These are phyloP conservation scores for Clonostachys chloroleuca DNA, from an alignment of 2,329 filamentous ascomycete genomes.

Conservation along the genomic window DNA sequence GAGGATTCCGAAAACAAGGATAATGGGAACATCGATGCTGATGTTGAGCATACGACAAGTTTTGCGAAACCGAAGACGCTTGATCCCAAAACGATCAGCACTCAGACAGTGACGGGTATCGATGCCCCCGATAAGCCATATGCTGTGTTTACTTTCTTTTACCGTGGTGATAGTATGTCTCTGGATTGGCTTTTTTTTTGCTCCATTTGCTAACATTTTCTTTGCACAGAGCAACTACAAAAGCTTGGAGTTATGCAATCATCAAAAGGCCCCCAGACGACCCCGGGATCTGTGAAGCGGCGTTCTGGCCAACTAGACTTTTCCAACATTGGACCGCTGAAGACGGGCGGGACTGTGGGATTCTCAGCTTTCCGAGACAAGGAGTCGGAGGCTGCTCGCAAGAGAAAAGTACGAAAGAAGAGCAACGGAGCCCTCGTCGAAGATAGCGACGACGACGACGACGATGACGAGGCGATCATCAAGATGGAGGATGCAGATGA, in stretches of 20 bases:
- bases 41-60: conserved; percentile 94
- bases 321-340: conserved; percentile 76
- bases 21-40: conserved; percentile 60
- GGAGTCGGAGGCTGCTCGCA: conserved; percentile 51
- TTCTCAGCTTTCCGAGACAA: conserved; percentile 84
- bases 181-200: background rate
- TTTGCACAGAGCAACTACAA: conserved; percentile 72
- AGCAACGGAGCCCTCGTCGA: conserved; percentile 62
- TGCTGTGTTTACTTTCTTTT: conserved; percentile 96
- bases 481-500: conserved; percentile 44
- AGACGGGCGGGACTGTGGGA: conserved; percentile 81
- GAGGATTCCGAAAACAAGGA: conserved; percentile 50
- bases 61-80: conserved; percentile 95
- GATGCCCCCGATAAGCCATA: conserved; percentile 95
- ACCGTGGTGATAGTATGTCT: conserved; percentile 86
- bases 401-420: conserved; percentile 55
- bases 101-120: conserved; percentile 97
- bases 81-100: conserved; percentile 96
- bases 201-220: conserved; percentile 9
- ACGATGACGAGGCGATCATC: conserved; percentile 52
- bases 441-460: conserved; percentile 73
- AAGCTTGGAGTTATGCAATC: conserved; percentile 86
- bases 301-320: conserved; percentile 84
- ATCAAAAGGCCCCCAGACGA: conserved; percentile 59
- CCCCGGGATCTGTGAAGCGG: conserved; percentile 63